These are phyloP conservation scores for Solanum pimpinellifolium DNA, from an alignment of 257 asterid genomes.

Conservation along the genomic window DNA sequence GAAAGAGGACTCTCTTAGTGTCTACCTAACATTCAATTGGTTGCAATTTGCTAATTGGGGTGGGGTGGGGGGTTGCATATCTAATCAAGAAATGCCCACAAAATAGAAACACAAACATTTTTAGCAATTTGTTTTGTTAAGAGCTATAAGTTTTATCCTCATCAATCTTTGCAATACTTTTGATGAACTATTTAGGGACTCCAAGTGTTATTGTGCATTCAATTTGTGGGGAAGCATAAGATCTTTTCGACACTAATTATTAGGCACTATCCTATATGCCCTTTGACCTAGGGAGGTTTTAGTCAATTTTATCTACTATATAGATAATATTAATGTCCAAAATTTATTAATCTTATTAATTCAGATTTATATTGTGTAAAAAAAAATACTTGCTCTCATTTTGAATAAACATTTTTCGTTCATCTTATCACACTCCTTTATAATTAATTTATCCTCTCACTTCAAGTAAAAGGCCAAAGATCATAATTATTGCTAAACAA, in stretches of 20 bases:
- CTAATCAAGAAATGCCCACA: neutral
- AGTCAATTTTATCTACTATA: neutral
- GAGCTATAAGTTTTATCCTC: neutral
- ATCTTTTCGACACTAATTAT: neutral
- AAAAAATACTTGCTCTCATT: neutral
- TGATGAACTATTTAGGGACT: neutral
- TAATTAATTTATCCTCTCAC: neutral
- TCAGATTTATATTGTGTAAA: neutral
- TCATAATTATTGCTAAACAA: neutral
- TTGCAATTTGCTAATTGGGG: neutral
- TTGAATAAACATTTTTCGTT: neutral
- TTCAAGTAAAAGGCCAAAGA: neutral
- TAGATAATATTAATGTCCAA: too few relatives aligned
- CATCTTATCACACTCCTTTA: neutral
- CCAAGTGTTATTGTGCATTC: neutral
- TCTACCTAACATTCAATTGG: neutral
- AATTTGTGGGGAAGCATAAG: neutral
- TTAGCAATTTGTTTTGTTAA: neutral
- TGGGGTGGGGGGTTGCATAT: neutral
- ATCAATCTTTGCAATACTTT: neutral
- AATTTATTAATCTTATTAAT: neutral
- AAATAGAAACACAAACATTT: neutral
- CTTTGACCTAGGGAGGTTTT: neutral
- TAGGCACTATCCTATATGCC: neutral
- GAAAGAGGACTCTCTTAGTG: constrained; percentile 12